Conservation (phyloP, 345 rosid genomes). For the Eucalyptus cloeziana region DNA sequence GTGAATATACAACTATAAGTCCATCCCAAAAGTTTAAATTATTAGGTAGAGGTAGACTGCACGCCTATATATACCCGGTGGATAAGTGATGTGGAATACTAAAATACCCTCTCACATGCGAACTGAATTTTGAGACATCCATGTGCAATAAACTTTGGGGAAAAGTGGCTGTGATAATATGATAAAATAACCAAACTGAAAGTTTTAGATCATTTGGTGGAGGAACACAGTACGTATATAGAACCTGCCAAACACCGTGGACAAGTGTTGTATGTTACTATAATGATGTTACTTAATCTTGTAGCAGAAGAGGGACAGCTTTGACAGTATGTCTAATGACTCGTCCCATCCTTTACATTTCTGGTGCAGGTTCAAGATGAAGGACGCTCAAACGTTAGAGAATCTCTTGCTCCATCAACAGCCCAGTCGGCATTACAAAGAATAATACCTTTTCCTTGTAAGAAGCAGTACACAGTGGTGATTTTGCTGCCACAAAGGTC, state of each 20-base stretch:
- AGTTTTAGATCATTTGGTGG: background rate
- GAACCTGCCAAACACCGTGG: background rate
- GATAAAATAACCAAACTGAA: background rate
- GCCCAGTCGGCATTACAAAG: conserved; percentile 53
- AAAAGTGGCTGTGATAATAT: background rate
- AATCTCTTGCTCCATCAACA: conserved; percentile 38
- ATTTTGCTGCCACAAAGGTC: conserved; percentile 69
- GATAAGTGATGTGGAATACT: background rate
- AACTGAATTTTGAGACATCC: background rate
- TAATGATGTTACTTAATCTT: background rate
- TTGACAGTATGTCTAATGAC: background rate
- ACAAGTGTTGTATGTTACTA: background rate
- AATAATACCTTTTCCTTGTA: conserved; percentile 67
- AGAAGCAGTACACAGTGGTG: conserved; percentile 64
- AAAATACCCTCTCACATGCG: background rate
- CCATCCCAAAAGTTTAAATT: background rate
- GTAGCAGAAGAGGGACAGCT: background rate
- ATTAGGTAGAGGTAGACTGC: background rate
- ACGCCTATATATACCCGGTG: background rate
- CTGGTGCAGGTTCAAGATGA: conserved; percentile 54
- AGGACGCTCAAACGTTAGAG: conserved; percentile 58
- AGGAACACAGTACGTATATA: background rate
- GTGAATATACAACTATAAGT: background rate
- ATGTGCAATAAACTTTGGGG: background rate
- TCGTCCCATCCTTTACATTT: background rate